Evolutionary conservation across 352 stramenopile species (phyloP), one percentile per base, ranked within the genome.

Genomic region (Pythium biforme): DNA sequence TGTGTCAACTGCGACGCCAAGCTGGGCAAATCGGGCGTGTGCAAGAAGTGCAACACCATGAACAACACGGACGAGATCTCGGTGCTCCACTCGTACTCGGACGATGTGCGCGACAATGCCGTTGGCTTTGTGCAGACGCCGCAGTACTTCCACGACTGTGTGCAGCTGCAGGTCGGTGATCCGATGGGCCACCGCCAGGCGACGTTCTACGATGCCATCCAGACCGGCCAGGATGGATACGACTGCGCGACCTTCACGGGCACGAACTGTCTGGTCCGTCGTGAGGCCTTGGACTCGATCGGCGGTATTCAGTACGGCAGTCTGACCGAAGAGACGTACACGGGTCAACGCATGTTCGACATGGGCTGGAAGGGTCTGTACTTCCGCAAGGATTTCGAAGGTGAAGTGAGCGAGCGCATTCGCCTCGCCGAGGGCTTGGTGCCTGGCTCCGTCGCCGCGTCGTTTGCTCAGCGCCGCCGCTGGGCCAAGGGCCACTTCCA

Each of bases 401-500:
- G 86, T 14, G 83, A 94, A 66, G 70, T 69, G 27, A 39, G 64
- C 12, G 86, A 94, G 68, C 86, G 86, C 62, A 81, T 94, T 47
- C 86, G 86, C 53, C 60, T 94, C 45, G 81, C 77, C 20, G 86
- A 94, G 76, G 86, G 86, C 49, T 31, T 88, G 47, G 85, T 94
- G 29, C 86, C 86, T 0, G 77, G 91, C 62, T 90, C 85, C n/a
- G 86, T 94, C 7, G 82, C 86, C 41, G 77, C 69, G 26, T 83
- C 86, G 20, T 75, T 94, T 49, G 80, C 86, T 5, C 86, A 94
- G 67, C 86, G 86, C 59, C 85, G 86, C 57, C 86, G 86, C 46
- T 93, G 82, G 83, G 83, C 86, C 11, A 94, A 94, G 75, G 86
- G 86, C 47, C 86, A 89, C 60, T 94, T 94, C 77, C 85, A 94